These are phyloP conservation scores for Escovopsis sp. DNA, from an alignment of 2,329 filamentous ascomycete genomes.

Conservation along the genomic window DNA sequence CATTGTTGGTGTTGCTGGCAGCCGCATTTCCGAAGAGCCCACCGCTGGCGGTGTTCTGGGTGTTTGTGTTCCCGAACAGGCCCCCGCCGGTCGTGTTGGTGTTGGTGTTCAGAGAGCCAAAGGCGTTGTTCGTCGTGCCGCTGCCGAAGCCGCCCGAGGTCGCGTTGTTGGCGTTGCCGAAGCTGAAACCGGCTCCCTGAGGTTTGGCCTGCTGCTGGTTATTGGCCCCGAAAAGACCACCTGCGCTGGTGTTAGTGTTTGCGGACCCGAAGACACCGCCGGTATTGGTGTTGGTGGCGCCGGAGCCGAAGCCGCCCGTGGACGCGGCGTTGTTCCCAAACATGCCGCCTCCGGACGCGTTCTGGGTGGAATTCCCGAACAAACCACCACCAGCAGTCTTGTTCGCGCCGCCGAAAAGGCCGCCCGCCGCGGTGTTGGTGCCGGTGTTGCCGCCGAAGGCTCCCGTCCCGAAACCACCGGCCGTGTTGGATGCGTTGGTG, in stretches of 20 bases:
- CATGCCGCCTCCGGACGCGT: constrained; percentile 18
- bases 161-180: constrained; percentile 24
- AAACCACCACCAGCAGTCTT: constrained; percentile 19
- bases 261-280: constrained; percentile 16
- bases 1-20: constrained; percentile 19
- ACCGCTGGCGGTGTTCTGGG: constrained; percentile 13
- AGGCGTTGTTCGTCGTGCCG: constrained; percentile 18
- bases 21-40: constrained; percentile 27
- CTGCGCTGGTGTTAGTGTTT: constrained; percentile 15
- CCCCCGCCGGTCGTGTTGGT: constrained; percentile 13
- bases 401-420: constrained; percentile 13
- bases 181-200: constrained; percentile 22
- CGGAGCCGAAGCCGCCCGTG: constrained; percentile 22
- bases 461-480: constrained; percentile 14
- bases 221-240: constrained; percentile 27
- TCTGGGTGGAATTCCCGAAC: constrained; percentile 19
- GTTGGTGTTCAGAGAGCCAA: constrained; percentile 17
- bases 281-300: constrained; percentile 16
- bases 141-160: constrained; percentile 11
- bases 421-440: constrained; percentile 12
- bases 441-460: constrained; percentile 25
- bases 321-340: constrained; percentile 21
- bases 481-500: constrained; percentile 17
- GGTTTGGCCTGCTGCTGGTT: constrained; percentile 21
- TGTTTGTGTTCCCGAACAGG: constrained; percentile 24